phyloP scores from a whole-genome alignment of 1,139 yeast genomes.

The Sugiyamaella xylanicola region DNA sequence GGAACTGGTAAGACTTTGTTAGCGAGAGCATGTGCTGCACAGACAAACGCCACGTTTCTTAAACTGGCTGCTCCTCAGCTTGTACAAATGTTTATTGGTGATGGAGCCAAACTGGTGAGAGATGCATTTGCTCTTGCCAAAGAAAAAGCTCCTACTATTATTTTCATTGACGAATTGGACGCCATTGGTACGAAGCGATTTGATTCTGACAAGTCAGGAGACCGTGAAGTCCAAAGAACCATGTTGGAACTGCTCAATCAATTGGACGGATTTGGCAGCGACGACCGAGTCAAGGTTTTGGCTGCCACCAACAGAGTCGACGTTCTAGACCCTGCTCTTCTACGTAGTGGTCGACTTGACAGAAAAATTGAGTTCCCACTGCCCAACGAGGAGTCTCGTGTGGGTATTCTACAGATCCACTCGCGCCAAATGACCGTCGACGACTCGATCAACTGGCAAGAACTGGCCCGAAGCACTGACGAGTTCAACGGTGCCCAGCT shows the following conservation, averaged over 20 bases:
- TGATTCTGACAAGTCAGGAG: slow-evolving; percentile 97
- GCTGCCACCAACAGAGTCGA: slow-evolving; percentile 99
- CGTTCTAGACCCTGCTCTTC: slow-evolving; percentile 93
- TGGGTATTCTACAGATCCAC: slow-evolving; percentile 93
- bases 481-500: slow-evolving; percentile 98
- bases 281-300: slow-evolving; percentile 92
- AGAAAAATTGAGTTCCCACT: slow-evolving; percentile 97
- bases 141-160: slow-evolving; percentile 97
- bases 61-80: slow-evolving; percentile 98
- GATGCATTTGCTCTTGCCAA: slow-evolving; percentile 99
- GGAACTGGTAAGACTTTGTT: slow-evolving; percentile 97
- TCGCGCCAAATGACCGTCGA: slow-evolving; percentile 96
- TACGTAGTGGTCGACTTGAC: slow-evolving; percentile 96
- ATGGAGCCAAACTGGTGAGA: slow-evolving; percentile 96
- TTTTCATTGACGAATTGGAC: slow-evolving; percentile 95
- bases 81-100: slow-evolving; percentile 99
- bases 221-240: slow-evolving; percentile 98
- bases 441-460: slow-evolving; percentile 95
- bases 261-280: slow-evolving; percentile 97
- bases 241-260: slow-evolving; percentile 97
- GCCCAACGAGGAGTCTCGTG: slow-evolving; percentile 97
- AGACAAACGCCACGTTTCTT: slow-evolving; percentile 95
- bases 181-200: slow-evolving; percentile 99
- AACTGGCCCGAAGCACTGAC: slow-evolving; percentile 95
- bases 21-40: slow-evolving; percentile 99